phyloP scores from a whole-genome alignment of 2,329 filamentous ascomycete genomes.

The Fusarium sp. region DNA sequence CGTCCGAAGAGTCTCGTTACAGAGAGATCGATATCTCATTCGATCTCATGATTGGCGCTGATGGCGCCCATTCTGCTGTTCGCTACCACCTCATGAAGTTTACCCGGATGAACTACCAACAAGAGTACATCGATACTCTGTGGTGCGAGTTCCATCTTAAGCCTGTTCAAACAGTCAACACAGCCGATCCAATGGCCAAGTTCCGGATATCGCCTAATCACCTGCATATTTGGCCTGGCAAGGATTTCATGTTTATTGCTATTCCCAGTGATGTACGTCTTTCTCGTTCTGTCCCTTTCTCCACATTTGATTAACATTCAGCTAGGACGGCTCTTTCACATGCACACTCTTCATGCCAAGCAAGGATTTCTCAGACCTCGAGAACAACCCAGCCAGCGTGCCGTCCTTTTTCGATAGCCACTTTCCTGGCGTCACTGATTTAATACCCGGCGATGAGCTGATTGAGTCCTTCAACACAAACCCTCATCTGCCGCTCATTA shows the following conservation, averaged over 20 bases:
- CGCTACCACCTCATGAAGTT: conserved; percentile 97
- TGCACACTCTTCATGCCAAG: conserved; percentile 92
- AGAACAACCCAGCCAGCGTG: conserved; percentile 68
- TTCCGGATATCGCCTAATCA: conserved; percentile 92
- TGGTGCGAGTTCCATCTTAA: conserved; percentile 96
- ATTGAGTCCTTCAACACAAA: conserved; percentile 80
- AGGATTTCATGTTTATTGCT: conserved; percentile 97
- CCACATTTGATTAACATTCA: conserved; percentile 13
- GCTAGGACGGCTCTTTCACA: conserved; percentile 89
- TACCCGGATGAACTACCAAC: conserved; percentile 87
- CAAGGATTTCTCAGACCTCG: conserved; percentile 73
- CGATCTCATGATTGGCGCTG: conserved; percentile 92
- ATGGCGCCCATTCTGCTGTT: conserved; percentile 92
- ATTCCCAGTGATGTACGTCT: conserved; percentile 76
- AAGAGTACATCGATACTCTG: conserved; percentile 94
- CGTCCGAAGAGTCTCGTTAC: conserved; percentile 57
- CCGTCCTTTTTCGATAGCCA: conserved; percentile 81
- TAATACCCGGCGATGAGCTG: conserved; percentile 76
- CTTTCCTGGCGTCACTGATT: conserved; percentile 85
- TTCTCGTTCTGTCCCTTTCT: neutral
- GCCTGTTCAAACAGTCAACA: conserved; percentile 53
- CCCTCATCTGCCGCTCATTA: conserved; percentile 92
- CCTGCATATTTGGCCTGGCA: conserved; percentile 96
- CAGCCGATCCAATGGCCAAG: conserved; percentile 52
- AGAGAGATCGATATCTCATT: conserved; percentile 86